phyloP scores from a whole-genome alignment of 805 yeast genomes.

The Zygosaccharomyces lentus region DNA sequence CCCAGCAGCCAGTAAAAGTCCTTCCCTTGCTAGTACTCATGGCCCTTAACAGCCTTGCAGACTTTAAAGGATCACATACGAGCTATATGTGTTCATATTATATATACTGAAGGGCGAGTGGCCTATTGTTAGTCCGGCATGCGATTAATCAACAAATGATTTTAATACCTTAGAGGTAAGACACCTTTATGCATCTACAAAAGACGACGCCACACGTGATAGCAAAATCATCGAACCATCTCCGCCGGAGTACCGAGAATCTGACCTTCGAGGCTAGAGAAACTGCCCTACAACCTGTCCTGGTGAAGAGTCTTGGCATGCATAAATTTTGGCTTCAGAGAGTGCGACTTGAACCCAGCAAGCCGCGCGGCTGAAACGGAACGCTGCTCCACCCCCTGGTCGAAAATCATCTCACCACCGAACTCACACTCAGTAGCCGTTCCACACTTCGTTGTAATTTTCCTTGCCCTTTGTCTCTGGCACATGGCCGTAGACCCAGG shows the following conservation, averaged over 20 bases:
- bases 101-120: not conserved
- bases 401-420: not conserved
- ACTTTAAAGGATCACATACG: not conserved
- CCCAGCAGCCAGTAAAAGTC: slow-evolving; percentile 36
- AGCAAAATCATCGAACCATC: not conserved
- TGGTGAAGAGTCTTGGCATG: too few species aligned
- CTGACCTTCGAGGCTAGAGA: too few species aligned
- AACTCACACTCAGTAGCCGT: slow-evolving; percentile 1
- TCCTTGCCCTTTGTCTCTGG: slow-evolving; percentile 76
- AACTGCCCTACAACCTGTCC: not conserved
- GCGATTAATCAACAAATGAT: not conserved
- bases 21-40: slow-evolving; percentile 17
- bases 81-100: not conserved
- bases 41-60: not conserved
- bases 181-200: slow-evolving; percentile 1
- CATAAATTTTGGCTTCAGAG: too few species aligned
- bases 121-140: not conserved
- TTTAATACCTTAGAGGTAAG: slow-evolving; percentile 2
- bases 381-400: not conserved
- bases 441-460: slow-evolving; percentile 69
- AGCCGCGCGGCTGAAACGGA: slow-evolving; percentile 7
- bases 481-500: slow-evolving; percentile 40
- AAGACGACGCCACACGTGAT: slow-evolving; percentile 3
- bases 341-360: too few species aligned
- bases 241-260: not conserved